Conservation (phyloP, 129 eudicot genomes). For the carrot (Daucus carota) region DNA sequence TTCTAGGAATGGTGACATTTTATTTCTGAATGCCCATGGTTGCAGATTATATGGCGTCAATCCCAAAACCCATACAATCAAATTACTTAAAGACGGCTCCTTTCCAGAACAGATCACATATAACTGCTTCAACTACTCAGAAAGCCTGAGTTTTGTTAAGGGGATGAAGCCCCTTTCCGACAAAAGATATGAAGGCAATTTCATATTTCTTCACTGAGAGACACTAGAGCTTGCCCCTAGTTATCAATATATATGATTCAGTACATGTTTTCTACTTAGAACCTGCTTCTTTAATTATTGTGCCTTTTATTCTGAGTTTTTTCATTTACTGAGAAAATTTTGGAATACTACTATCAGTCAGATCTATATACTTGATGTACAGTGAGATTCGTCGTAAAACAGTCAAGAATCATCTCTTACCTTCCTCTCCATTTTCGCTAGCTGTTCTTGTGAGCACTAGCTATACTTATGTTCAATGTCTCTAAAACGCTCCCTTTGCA, state of each 20-base stretch:
- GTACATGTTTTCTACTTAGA: neutral
- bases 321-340: too few relatives aligned
- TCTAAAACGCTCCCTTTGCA: conserved; percentile 21
- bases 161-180: neutral
- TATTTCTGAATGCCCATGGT: neutral
- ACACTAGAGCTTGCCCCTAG: neutral
- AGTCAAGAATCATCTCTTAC: neutral
- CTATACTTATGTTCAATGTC: conserved; percentile 3
- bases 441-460: neutral
- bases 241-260: neutral
- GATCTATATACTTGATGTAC: too few relatives aligned
- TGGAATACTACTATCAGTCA: too few relatives aligned
- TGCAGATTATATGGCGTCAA: neutral
- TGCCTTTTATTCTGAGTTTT: too few relatives aligned
- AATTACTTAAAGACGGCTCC: neutral
- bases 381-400: too few relatives aligned
- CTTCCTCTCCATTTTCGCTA: neutral
- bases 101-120: neutral
- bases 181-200: neutral
- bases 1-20: neutral
- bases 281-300: too few relatives aligned
- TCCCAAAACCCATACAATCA: neutral
- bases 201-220: neutral
- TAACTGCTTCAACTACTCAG: neutral
- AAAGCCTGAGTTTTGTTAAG: neutral